phyloP scores from a whole-genome alignment of 805 yeast species.

The Scheffersomyces stipitis region DNA sequence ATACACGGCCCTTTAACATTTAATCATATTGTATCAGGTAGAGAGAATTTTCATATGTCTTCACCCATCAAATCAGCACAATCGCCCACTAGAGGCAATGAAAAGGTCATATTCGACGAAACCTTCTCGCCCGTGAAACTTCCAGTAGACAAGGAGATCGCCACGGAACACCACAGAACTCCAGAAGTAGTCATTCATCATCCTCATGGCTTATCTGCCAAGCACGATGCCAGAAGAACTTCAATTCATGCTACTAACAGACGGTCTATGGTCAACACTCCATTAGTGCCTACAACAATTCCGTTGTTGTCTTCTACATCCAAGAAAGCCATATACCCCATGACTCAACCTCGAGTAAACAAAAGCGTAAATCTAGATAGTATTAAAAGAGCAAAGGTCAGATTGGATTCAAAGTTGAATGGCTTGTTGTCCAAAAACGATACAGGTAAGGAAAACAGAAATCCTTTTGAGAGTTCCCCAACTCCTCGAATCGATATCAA shows the following conservation, averaged over 20 bases:
- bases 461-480: conserved; percentile 18
- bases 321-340: conserved; percentile 4
- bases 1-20: too few relatives aligned
- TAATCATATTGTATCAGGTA: too few relatives aligned
- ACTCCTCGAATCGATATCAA: not conserved
- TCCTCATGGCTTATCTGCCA: conserved; percentile 49
- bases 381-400: conserved; percentile 14
- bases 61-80: not conserved
- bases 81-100: not conserved
- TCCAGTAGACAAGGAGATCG: conserved; percentile 3
- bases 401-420: conserved; percentile 14
- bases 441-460: conserved; percentile 7
- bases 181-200: conserved; percentile 7
- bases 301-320: not conserved
- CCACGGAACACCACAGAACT: conserved; percentile 5
- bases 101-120: conserved; percentile 7
- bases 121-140: conserved; percentile 15
- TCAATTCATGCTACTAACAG: conserved; percentile 9
- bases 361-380: conserved; percentile 8
- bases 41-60: too few relatives aligned
- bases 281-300: conserved; percentile 3
- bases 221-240: conserved; percentile 32
- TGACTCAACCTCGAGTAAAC: conserved; percentile 11
- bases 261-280: conserved; percentile 10
- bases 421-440: conserved; percentile 7